Percentiles rank a stretch among this genome's conserved stretches.
Evolutionary conservation across 352 stramenopile species (phyloP).

Genomic region (Phytophthora macrochlamydospora): DNA sequence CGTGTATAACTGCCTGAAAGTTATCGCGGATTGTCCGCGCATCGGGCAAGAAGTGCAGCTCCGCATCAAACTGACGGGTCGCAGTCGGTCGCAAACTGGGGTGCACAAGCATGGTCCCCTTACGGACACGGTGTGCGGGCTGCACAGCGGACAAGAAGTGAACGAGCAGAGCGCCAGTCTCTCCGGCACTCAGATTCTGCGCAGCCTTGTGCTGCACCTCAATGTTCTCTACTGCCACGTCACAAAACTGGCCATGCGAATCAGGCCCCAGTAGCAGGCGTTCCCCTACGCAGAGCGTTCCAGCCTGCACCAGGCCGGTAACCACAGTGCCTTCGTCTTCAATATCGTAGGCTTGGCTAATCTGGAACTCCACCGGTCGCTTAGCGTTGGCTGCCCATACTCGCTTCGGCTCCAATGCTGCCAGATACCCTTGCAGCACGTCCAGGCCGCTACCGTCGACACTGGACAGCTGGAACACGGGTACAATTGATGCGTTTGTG

Average conservation of each 20-base stretch:
- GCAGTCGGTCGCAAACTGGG: conserved; percentile 64
- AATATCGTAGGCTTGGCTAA: conserved; percentile 80
- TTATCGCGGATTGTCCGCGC: conserved; percentile 65
- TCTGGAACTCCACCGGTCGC: conserved; percentile 72
- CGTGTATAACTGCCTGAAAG: conserved; percentile 84
- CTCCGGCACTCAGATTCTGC: conserved; percentile 59
- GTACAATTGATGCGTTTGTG: conserved; percentile 30
- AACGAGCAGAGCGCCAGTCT: conserved; percentile 75
- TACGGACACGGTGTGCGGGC: conserved; percentile 44
- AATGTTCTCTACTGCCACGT: conserved; percentile 76
- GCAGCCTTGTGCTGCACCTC: conserved; percentile 79
- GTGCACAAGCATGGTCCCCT: conserved; percentile 78
- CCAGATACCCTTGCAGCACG: conserved; percentile 62
- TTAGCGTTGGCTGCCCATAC: conserved; percentile 63
- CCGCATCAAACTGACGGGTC: conserved; percentile 74
- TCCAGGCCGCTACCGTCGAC: conserved; percentile 60
- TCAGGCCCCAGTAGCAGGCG: conserved; percentile 72
- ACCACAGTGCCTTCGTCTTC: conserved; percentile 74
- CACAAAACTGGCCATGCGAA: conserved; percentile 59
- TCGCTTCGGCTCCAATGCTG: conserved; percentile 58
- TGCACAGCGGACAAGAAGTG: conserved; percentile 36
- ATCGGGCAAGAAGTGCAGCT: conserved; percentile 75
- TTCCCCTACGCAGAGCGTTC: conserved; percentile 67
- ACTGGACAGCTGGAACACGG: conserved; percentile 69
- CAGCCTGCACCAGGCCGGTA: conserved; percentile 72